Evolutionary conservation across 805 yeast genomes (phyloP), one percentile per base, ranked within the genome.

Genomic region (Suhomyces prunicola): DNA sequence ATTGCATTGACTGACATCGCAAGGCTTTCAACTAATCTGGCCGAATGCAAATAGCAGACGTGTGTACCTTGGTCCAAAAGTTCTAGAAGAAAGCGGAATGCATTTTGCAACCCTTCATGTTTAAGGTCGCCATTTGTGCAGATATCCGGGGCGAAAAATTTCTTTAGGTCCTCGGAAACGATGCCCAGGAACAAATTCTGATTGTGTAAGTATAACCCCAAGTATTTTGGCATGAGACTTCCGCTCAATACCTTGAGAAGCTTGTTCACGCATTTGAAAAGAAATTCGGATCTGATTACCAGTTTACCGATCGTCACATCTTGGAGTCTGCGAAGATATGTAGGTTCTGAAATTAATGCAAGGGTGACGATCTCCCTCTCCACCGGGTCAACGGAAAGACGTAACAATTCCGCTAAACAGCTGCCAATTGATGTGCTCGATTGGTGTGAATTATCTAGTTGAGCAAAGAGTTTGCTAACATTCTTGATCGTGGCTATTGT

Each of bases 31-130:
- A 19, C 39, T 7, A 53, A n/a, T 13, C 42, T 50, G 24, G 23
- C 24, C 12, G 59, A 53, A 6, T 47, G 44, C 39, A 60, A 31
- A 27, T 55, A 63, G 46, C 50, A 50, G 2, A 60, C 44, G 24
- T 49, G 17, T 6, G 31, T 48, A 5, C 62, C 63, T 27, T 66
- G 67, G 44, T 68, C 70, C 29, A 68, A 50, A 9, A 57, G 24
- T 47, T 66, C 65, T 22, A 68, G 51, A 22, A 67, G 42, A 36
- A 63, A 58, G n/a, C 6, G 27, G 10, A 42, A 22, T 13, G 46
- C 15, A 2, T 23, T 6, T 7, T 24, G 19, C 4, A 39, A n/a
- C 24, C 42, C 42, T 17, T 39, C 42, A 9, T 17, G 24, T 13
- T 39, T n/a, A n/a, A n/a, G 17, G n/a, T 33, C 36, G 36, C n/a